Evolutionary conservation across 495 filamentous ascomycete species (phyloP), one percentile per base, ranked within the genome.

Genomic region (Penicillium fimorum): DNA sequence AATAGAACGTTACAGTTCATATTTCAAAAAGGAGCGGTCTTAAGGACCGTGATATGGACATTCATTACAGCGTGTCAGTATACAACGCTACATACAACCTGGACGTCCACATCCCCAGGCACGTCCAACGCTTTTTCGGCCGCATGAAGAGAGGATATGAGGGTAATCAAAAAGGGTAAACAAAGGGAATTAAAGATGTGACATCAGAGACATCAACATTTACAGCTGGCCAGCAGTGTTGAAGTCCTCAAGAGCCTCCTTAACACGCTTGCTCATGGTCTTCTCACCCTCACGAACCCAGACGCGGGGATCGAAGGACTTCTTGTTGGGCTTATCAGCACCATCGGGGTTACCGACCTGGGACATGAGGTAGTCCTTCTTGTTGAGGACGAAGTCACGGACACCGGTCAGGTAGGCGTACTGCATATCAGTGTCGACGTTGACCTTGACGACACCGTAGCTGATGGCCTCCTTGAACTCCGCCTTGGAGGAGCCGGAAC

Each of bases 251-350:
- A 99, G 84, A 35, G 85, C 91, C 66, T 87, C 85, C 70, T 83
- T 72, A 42, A 96, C 85, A 67, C 93, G 87, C 60, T 81, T 79
- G 62, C 80, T 84, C 93, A 97, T 97, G 67, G 87, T 94, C 86
- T 96, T 94, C 84, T 97, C 93, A 66, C 93, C 93, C 79, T 95
- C 91, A 57, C 93, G 88, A 45, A 97, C 87, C 77, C 80, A 81
- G 42, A 80, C 75, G 56, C 80, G 73, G 56, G 86, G 87, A 66
- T 97, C 93, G 76, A 94, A 97, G 85, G 82, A 93, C 82, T 96
- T 97, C 88, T 98, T 98, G 84, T 98, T 97, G 63, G 94, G 94
- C 86, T 97, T 97, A 79, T 93, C 89, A 24, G 82, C 81, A 51
- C 93, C 95, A 24, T 97, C 92, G 47, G 95, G 94, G 82, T 97